Base-by-base conservation (phyloP, 2,329 filamentous ascomycete species). In the Cyphellophora attinorum region DNA sequence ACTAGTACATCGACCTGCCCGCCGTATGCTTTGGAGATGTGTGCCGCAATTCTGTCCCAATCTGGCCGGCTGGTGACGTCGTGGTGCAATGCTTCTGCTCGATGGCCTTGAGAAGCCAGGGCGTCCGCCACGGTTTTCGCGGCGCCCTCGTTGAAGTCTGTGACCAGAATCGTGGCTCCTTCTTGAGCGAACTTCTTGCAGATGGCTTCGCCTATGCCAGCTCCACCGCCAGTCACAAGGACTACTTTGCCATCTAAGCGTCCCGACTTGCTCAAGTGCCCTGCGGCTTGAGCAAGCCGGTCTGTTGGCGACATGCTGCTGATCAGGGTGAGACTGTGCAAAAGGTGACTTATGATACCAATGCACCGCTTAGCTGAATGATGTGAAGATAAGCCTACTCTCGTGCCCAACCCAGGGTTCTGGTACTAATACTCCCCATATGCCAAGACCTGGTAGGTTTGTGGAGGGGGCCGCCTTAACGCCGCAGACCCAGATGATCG, bases 211-310 rank as follows among this genome's bases (percentile, higher is more conserved):
- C 61, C 61, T 35, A 64, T 63, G 29, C 61, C 61, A 6, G 59
- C 61, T 16, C 58, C 60, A 16, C 53, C 60, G 23, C 61, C 61
- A 13, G 62, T 65, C 14, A 65, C 59, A 29, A 65, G 61, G 41
- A 60, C 60, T 27, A 64, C 59, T 43, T 65, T 65, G 37, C 58
- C 60, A 36, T 58, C 52, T 8, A 65, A 51, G 35, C 60, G 53
- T 18, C 45, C 45, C 6, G 44, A 40, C 18, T n/a, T n/a, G n/a
- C n/a, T n/a, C n/a, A n/a, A n/a, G n/a, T n/a, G n/a, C n/a, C n/a
- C n/a, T n/a, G n/a, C n/a, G n/a, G n/a, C n/a, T n/a, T n/a, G n/a
- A n/a, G n/a, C n/a, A n/a, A n/a, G n/a, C n/a, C n/a, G n/a, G n/a
- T n/a, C n/a, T n/a, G n/a, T n/a, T n/a, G n/a, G n/a, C n/a, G n/a